These are phyloP conservation scores for Letharia lupina DNA, from an alignment of 495 filamentous ascomycete species.

Conservation along the genomic window DNA sequence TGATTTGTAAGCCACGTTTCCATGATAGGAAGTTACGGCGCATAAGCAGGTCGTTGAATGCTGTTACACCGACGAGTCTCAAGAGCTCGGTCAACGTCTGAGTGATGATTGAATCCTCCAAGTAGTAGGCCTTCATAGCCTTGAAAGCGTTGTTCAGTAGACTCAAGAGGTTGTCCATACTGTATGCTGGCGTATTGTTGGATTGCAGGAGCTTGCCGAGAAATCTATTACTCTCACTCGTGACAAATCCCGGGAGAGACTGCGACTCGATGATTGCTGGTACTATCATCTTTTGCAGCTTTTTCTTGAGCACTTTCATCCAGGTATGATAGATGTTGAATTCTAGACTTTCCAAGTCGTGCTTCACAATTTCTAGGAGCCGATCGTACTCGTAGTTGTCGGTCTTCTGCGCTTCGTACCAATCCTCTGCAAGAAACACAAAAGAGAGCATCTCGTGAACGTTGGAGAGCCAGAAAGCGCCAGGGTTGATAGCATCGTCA, in stretches of 20 bases:
- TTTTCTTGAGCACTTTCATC: slow-evolving; percentile 99
- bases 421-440: slow-evolving; percentile 97
- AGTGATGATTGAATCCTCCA: slow-evolving; percentile 90
- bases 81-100: slow-evolving; percentile 94
- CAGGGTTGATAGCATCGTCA: slow-evolving; percentile 93
- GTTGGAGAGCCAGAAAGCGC: slow-evolving; percentile 98
- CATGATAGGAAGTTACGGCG: slow-evolving; percentile 96
- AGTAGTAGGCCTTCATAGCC: slow-evolving; percentile 95
- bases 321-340: slow-evolving; percentile 99
- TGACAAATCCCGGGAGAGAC: slow-evolving; percentile 95
- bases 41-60: slow-evolving; percentile 98
- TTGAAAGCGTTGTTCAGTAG: slow-evolving; percentile 95
- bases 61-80: slow-evolving; percentile 89
- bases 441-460: slow-evolving; percentile 99
- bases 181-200: slow-evolving; percentile 83
- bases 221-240: slow-evolving; percentile 95
- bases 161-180: slow-evolving; percentile 97
- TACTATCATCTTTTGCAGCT: slow-evolving; percentile 98
- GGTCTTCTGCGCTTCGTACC: slow-evolving; percentile 98
- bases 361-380: slow-evolving; percentile 96
- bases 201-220: slow-evolving; percentile 89
- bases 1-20: slow-evolving; percentile 99
- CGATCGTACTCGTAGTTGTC: slow-evolving; percentile 99
- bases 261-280: slow-evolving; percentile 98
- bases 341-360: slow-evolving; percentile 94